These are phyloP conservation scores for Candida pseudoglaebosa DNA, from an alignment of 805 yeast genomes.

Conservation along the genomic window DNA sequence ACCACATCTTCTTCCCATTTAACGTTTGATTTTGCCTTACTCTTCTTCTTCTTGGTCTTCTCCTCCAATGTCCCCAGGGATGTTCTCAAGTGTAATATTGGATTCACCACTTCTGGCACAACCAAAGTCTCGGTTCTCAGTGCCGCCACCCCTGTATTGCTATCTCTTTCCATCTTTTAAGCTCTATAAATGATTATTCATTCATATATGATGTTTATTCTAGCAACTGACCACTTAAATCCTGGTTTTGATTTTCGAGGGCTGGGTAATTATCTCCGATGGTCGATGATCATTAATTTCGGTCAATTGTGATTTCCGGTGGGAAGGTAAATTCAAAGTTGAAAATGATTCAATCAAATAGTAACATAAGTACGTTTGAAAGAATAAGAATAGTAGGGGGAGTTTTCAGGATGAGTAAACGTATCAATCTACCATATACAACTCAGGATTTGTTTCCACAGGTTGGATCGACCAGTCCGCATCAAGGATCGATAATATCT, in stretches of 20 bases:
- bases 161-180: not conserved
- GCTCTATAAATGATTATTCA: not conserved
- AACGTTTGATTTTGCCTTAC: slow-evolving; percentile 49
- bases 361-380: too few species aligned
- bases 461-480: slow-evolving; percentile 13
- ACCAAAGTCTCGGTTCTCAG: slow-evolving; percentile 1
- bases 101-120: slow-evolving; percentile 6
- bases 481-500: slow-evolving; percentile 22
- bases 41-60: slow-evolving; percentile 7
- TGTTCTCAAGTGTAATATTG: slow-evolving; percentile 18
- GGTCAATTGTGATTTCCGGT: too few species aligned
- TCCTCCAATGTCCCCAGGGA: not conserved
- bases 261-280: too few species aligned
- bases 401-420: slow-evolving; percentile 27
- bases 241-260: too few species aligned
- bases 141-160: not conserved
- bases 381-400: not conserved
- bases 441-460: slow-evolving; percentile 42
- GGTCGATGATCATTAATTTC: too few species aligned
- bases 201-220: too few species aligned
- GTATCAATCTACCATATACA: slow-evolving; percentile 38
- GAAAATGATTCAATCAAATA: too few species aligned
- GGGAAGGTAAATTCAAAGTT: too few species aligned
- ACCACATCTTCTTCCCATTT: slow-evolving; percentile 83
- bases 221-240: too few species aligned